A percentile compares a stretch with the other conserved stretches of the same genome.
phyloP scores from a whole-genome alignment of 1,139 yeast genomes.

The Pichia sp. region DNA sequence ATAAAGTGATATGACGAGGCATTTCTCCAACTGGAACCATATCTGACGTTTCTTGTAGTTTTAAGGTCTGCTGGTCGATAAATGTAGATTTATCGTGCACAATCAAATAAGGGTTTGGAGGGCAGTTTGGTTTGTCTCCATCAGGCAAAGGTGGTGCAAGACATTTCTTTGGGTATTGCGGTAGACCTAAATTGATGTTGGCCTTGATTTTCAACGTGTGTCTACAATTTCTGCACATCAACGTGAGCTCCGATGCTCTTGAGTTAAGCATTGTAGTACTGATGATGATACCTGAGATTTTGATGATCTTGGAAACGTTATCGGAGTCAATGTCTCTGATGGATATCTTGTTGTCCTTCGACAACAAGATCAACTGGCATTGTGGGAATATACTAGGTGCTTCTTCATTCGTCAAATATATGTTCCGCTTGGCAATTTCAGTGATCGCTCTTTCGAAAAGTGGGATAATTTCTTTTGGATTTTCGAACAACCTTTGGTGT shows the following conservation, averaged over 20 bases:
- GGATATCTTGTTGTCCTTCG: conserved; percentile 68
- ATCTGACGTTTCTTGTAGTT: conserved; percentile 94
- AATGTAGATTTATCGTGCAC: conserved; percentile 90
- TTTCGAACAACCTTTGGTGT: conserved; percentile 77
- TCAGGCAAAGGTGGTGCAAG: conserved; percentile 50
- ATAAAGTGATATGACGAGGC: conserved; percentile 89
- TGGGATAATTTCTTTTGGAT: conserved; percentile 87
- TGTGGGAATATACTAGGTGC: conserved; percentile 62
- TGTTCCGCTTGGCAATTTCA: conserved; percentile 81
- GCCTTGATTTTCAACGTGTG: conserved; percentile 69
- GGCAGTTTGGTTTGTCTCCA: conserved; percentile 64
- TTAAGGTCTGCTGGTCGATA: conserved; percentile 90
- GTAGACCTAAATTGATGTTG: conserved; percentile 73
- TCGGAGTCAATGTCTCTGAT: conserved; percentile 83
- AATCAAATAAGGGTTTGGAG: conserved; percentile 86
- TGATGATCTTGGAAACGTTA: conserved; percentile 82
- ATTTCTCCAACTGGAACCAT: conserved; percentile 98
- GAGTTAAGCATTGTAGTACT: conserved; percentile 88
- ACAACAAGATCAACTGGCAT: conserved; percentile 76
- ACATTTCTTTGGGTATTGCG: conserved; percentile 74
- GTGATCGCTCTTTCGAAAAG: conserved; percentile 86
- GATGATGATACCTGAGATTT: conserved; percentile 90
- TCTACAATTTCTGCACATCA: conserved; percentile 85
- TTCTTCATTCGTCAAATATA: conserved; percentile 54
- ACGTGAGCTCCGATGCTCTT: conserved; percentile 77